Evolutionary conservation across 2,329 filamentous ascomycete species (phyloP).

Genomic region (Pseudocercospora fijiensis): DNA sequence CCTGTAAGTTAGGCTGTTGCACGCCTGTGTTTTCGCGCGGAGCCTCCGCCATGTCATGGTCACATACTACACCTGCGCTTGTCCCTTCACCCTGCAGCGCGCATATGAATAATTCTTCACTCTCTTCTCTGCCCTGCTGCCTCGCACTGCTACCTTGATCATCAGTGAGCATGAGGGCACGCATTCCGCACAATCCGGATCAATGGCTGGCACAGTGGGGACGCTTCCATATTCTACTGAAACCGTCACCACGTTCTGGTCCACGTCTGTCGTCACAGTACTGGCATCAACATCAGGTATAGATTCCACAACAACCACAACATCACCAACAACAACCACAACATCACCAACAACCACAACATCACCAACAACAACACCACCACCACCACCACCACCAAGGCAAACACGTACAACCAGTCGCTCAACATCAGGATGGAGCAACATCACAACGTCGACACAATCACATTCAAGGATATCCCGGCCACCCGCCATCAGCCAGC

Average conservation of each 20-base stretch:
- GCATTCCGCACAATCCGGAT: slow-evolving; percentile 8
- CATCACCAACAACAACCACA: neutral
- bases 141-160: neutral
- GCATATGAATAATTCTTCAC: neutral
- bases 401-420: neutral
- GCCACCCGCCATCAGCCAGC: slow-evolving; percentile 1
- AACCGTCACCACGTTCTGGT: slow-evolving; percentile 7
- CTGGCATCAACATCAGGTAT: neutral
- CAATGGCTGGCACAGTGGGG: slow-evolving; percentile 10
- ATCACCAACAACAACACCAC: too few relatives aligned
- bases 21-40: neutral
- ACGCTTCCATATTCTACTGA: slow-evolving; percentile 7
- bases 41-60: neutral
- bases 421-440: neutral
- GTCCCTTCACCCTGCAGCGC: slow-evolving; percentile 3
- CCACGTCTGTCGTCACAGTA: slow-evolving; percentile 9
- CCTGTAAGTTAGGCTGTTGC: neutral
- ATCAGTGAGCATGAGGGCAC: neutral
- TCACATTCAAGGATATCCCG: neutral
- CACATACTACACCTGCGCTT: slow-evolving; percentile 4
- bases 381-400: neutral
- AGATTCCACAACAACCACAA: neutral
- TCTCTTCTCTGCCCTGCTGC: neutral
- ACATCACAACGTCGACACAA: neutral
- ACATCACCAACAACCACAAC: neutral